Evolutionary conservation across 257 asterid genomes (phyloP).

Genomic region (Primulina huaijiensis): DNA sequence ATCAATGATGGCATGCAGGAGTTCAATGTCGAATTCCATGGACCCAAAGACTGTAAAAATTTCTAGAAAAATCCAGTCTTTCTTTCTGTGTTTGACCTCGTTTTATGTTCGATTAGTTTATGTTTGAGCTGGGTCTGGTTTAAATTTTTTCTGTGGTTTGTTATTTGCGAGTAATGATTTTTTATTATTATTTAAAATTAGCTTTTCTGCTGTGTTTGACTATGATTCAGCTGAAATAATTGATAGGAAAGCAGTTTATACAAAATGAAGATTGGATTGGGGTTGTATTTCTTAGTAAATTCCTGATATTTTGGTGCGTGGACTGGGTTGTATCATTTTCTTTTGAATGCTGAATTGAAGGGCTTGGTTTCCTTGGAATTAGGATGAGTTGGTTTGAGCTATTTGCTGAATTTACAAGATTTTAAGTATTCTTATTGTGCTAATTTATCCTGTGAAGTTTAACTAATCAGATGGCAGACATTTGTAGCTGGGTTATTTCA

Average conservation of each 20-base stretch:
- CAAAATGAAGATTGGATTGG: slow-evolving; percentile 16
- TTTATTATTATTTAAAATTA: neutral
- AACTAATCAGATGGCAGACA: neutral
- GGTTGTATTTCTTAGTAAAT: slow-evolving; percentile 7
- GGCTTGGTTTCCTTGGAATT: slow-evolving; percentile 4
- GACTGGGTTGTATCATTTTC: neutral
- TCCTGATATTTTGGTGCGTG: slow-evolving; percentile 22
- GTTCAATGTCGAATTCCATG: slow-evolving; percentile 77
- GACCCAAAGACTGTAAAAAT: slow-evolving; percentile 82
- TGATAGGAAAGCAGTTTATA: slow-evolving; percentile 18
- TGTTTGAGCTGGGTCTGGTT: slow-evolving; percentile 21
- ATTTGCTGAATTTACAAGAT: neutral
- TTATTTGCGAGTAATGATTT: neutral
- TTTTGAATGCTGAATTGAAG: neutral
- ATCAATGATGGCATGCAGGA: slow-evolving; percentile 87
- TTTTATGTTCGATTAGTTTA: slow-evolving; percentile 24
- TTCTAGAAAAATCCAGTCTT: neutral
- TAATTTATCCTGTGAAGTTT: neutral
- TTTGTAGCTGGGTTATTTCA: neutral
- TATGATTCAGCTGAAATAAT: slow-evolving; percentile 17
- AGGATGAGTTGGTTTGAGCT: slow-evolving; percentile 4
- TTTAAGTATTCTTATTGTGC: neutral
- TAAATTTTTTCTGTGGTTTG: slow-evolving; percentile 18
- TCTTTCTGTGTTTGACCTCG: neutral
- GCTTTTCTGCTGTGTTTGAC: slow-evolving; percentile 19